Conservation (phyloP, 371 early-diverging fungal genomes). For the Rhizopus microsporus region DNA sequence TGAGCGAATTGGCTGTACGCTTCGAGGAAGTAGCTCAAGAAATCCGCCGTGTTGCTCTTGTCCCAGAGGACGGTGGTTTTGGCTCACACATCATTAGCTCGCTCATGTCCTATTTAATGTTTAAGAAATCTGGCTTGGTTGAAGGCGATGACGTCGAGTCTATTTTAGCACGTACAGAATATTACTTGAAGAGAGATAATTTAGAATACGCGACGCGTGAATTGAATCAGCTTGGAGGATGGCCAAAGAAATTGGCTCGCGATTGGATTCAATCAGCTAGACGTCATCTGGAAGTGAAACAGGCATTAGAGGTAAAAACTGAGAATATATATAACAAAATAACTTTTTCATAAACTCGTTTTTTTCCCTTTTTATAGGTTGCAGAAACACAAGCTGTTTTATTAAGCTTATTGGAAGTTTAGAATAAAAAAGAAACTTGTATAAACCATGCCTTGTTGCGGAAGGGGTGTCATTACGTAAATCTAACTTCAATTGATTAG, state of each 20-base stretch:
- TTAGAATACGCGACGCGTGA: conserved; percentile 86
- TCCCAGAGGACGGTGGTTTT: conserved; percentile 83
- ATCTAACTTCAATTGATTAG: conserved; percentile 1
- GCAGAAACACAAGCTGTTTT: conserved; percentile 66
- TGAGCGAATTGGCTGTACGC: conserved; percentile 67
- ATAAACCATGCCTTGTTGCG: not conserved
- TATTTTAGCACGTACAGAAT: conserved; percentile 74
- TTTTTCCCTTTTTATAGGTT: conserved; percentile 34
- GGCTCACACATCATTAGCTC: conserved; percentile 74
- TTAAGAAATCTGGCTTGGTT: conserved; percentile 82
- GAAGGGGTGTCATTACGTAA: not conserved
- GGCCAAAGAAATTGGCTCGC: conserved; percentile 80
- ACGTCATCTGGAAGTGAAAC: conserved; percentile 79
- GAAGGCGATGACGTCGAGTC: conserved; percentile 85
- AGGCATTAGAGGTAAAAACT: conserved; percentile 72
- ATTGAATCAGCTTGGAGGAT: conserved; percentile 87
- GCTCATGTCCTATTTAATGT: conserved; percentile 70
- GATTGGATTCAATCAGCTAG: conserved; percentile 87
- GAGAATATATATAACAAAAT: not conserved
- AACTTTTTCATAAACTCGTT: not conserved
- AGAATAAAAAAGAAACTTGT: conserved; percentile 12
- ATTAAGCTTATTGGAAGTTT: conserved; percentile 54
- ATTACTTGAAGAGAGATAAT: conserved; percentile 71
- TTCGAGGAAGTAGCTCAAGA: conserved; percentile 66
- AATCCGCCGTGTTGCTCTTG: conserved; percentile 76